Base-by-base conservation (phyloP, 306 rosid species). In the Dalbergia cultrata region DNA sequence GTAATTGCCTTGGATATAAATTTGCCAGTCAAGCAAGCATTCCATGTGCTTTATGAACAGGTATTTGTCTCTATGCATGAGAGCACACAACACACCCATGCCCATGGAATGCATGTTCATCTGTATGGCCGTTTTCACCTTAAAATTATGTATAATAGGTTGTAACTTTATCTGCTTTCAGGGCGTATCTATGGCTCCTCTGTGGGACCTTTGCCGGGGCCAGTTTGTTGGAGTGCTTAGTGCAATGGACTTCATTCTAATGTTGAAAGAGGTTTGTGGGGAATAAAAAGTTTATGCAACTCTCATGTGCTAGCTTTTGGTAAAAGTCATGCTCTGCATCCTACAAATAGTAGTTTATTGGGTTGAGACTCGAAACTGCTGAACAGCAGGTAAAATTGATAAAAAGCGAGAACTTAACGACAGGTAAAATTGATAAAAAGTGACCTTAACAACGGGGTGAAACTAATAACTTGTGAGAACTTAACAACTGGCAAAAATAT, bases 21-120 rank as follows among this genome's bases (percentile, higher is more conserved):
- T 67, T 83, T 94, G 77, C 97, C 98, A 1, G 92, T 92, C 73
- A 94, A 94, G 88, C 92, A 94, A 81, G 97, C 98, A 75, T 94
- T 94, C 83, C 94, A 94, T 85, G 79, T 91, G 71, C 89, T 94
- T 19, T 80, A 86, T 58, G 98, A 92, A 64, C 94, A 94, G 95
- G 98, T 93, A 80, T 88, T 58, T 34, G 7, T 58, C 70, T 56
- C 21, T 19, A 53, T 69, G 13, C 67, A 63, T 14, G 49, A 45
- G 70, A 64, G 60, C 18, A 53, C 78, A 63, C 58, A 45, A 34
- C 78, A 63, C 50, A 44, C 39, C 50, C 62, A 43, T 62, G 63
- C 54, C 63, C 75, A 18, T 77, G 84, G 54, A 79, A 22, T 54
- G 47, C 13, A 52, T 75, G 5, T 14, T 54, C 16, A n/a, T 80